Percentiles rank a stretch among this genome's conserved stretches.
phyloP scores from a whole-genome alignment of 345 rosid genomes.

The Turritis glabra region DNA sequence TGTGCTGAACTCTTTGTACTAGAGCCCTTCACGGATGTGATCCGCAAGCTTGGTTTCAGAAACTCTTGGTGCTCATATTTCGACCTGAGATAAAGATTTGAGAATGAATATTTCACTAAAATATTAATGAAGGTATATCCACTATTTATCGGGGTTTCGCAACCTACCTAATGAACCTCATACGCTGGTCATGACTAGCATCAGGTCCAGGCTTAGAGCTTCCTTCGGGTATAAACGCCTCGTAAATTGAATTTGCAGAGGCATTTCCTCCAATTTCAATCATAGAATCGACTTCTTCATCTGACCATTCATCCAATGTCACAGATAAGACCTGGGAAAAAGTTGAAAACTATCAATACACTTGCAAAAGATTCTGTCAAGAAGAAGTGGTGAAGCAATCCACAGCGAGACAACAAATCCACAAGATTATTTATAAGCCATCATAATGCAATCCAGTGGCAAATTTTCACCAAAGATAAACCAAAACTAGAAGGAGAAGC shows the following conservation, averaged over 20 bases:
- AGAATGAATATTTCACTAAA: neutral
- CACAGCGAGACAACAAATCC: neutral
- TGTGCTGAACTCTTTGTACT: conserved; percentile 38
- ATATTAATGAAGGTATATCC: neutral
- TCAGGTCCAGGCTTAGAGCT: conserved; percentile 77
- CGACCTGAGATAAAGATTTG: conserved; percentile 53
- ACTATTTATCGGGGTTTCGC: neutral
- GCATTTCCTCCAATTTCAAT: conserved; percentile 94
- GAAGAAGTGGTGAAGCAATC: neutral
- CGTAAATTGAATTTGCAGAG: conserved; percentile 85
- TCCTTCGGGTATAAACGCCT: conserved; percentile 84
- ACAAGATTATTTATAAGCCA: conserved; percentile 3
- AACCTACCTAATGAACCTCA: conserved; percentile 73
- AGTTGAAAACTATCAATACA: neutral
- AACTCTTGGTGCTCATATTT: conserved; percentile 96
- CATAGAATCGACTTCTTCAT: conserved; percentile 87
- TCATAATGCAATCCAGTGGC: neutral
- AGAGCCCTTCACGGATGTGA: conserved; percentile 48
- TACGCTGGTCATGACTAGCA: conserved; percentile 74
- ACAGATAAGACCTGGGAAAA: conserved; percentile 89
- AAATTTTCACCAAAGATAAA: neutral
- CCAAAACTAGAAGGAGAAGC: neutral
- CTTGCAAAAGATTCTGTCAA: conserved; percentile 3
- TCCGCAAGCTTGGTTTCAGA: conserved; percentile 86
- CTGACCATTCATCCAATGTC: conserved; percentile 95